Conservation (phyloP, 164 flowering plant genomes). For the Stephania yunnanensis region DNA sequence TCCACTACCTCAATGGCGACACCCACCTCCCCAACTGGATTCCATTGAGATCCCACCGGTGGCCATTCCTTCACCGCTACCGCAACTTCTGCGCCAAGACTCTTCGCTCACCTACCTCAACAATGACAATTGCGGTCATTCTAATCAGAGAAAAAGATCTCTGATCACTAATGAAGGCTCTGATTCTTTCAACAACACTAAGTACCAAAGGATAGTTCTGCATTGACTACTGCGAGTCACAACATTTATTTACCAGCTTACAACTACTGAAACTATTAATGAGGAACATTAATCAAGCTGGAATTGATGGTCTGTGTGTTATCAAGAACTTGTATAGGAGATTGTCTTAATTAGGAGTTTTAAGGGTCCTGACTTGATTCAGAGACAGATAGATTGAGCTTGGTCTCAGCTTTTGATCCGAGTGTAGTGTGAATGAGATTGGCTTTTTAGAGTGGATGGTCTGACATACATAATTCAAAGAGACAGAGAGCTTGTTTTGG, state of each 20-base stretch:
- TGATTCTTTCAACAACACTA: conserved; percentile 40
- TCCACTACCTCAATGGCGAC: conserved; percentile 90
- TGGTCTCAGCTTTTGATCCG: conserved; percentile 9
- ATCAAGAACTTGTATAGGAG: conserved; percentile 10
- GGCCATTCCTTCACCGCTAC: conserved; percentile 37
- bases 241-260: not conserved
- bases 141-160: conserved; percentile 40
- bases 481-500: conserved; percentile 8
- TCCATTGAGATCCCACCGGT: conserved; percentile 83
- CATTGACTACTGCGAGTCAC: conserved; percentile 22
- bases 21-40: conserved; percentile 87
- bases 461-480: conserved; percentile 7
- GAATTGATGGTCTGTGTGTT: conserved; percentile 6
- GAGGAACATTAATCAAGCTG: conserved; percentile 5
- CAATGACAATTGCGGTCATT: conserved; percentile 20
- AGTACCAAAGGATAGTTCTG: conserved; percentile 46
- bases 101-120: conserved; percentile 18
- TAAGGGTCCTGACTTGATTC: conserved; percentile 7
- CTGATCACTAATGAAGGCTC: conserved; percentile 28
- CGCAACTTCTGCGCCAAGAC: conserved; percentile 30
- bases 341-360: not conserved
- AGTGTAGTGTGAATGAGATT: not conserved
- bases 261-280: not conserved
- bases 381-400: conserved; percentile 12
- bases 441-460: not conserved